Conservation (phyloP, 352 stramenopile genomes). For the Peronosclerospora sorghi region DNA sequence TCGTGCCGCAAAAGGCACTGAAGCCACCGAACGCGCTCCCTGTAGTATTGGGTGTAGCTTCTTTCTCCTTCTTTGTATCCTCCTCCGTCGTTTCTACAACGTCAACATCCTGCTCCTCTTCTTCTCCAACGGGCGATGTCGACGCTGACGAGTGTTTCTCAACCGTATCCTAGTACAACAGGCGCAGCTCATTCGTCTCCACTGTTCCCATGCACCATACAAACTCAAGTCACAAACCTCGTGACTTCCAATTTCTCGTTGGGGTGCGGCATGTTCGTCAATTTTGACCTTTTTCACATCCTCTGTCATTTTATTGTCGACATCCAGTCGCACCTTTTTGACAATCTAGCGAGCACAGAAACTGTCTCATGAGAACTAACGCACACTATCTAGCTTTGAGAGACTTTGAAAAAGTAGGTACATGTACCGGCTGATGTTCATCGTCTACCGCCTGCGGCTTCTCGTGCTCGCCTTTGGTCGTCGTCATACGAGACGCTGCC, state of each 20-base stretch:
- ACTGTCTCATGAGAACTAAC: not conserved
- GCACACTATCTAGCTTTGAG: not conserved
- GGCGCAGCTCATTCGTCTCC: slow-evolving; percentile 1
- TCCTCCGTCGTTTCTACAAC: slow-evolving; percentile 3
- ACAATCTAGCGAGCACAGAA: slow-evolving; percentile 20
- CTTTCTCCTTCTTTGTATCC: slow-evolving; percentile 2
- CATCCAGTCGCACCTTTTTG: slow-evolving; percentile 50
- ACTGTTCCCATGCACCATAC: not conserved
- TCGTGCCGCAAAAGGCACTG: slow-evolving; percentile 34
- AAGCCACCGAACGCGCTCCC: slow-evolving; percentile 45
- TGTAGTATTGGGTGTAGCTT: slow-evolving; percentile 13
- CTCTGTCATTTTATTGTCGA: slow-evolving; percentile 35
- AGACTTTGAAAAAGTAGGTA: not conserved
- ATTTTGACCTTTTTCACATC: slow-evolving; percentile 38
- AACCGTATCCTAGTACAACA: not conserved
- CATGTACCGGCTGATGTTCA: slow-evolving; percentile 45
- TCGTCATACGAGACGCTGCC: slow-evolving; percentile 32
- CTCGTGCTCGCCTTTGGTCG: slow-evolving; percentile 62
- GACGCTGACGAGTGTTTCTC: slow-evolving; percentile 4
- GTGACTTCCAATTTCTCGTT: slow-evolving; percentile 15
- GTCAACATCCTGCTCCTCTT: slow-evolving; percentile 3
- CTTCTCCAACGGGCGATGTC: slow-evolving; percentile 6
- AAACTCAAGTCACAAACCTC: slow-evolving; percentile 7
- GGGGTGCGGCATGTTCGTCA: slow-evolving; percentile 17
- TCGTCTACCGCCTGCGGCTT: slow-evolving; percentile 52